Percentiles rank a stretch among this genome's conserved stretches.
Conservation (phyloP, 2,329 filamentous ascomycete species). For the Colletotrichum tropicicola region DNA sequence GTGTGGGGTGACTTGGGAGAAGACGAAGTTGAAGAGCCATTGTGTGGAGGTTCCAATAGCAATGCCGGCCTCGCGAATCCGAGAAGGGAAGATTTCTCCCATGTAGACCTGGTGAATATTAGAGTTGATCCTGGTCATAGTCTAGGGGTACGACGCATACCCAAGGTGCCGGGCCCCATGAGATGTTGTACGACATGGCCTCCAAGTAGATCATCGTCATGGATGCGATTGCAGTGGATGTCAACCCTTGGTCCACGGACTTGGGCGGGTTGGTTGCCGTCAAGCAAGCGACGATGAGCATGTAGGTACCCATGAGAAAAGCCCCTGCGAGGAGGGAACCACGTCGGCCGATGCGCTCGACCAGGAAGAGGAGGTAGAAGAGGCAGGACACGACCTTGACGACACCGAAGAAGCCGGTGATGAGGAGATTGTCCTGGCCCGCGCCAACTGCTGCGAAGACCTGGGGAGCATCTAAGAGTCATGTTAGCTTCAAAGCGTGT, state of each 20-base stretch:
- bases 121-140: background rate
- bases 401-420: slow-evolving; percentile 62
- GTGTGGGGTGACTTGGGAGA: slow-evolving; percentile 57
- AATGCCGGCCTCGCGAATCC: slow-evolving; percentile 58
- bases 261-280: slow-evolving; percentile 53
- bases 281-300: slow-evolving; percentile 61
- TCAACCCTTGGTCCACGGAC: slow-evolving; percentile 36
- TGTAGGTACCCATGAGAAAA: slow-evolving; percentile 59
- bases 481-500: background rate
- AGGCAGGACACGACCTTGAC: slow-evolving; percentile 58
- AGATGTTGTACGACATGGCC: slow-evolving; percentile 60
- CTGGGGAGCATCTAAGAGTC: slow-evolving; percentile 51
- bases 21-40: slow-evolving; percentile 62
- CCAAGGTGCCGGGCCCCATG: slow-evolving; percentile 63
- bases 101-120: slow-evolving; percentile 49
- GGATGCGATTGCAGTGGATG: slow-evolving; percentile 53
- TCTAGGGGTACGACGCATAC: slow-evolving; percentile 28
- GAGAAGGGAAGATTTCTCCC: slow-evolving; percentile 58
- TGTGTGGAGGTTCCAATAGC: slow-evolving; percentile 59
- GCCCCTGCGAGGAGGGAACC: slow-evolving; percentile 58
- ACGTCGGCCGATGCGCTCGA: slow-evolving; percentile 58
- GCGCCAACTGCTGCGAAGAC: slow-evolving; percentile 60
- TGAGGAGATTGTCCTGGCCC: slow-evolving; percentile 49
- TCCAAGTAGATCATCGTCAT: slow-evolving; percentile 60
- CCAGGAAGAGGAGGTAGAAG: slow-evolving; percentile 54